phyloP scores from a whole-genome alignment of 2,329 filamentous ascomycete genomes.

The Sporothrix humicola region DNA sequence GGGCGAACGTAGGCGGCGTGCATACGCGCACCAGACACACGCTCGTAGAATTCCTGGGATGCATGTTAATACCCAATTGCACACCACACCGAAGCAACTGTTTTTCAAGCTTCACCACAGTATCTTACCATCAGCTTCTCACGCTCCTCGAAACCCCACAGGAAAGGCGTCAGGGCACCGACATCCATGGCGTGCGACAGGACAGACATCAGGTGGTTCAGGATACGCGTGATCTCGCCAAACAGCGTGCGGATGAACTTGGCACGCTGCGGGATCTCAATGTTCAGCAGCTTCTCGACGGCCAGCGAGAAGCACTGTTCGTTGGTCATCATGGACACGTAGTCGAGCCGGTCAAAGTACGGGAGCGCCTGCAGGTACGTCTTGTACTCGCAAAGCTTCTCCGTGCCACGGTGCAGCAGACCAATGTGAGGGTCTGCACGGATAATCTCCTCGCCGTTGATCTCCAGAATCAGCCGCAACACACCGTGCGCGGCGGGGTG shows the following conservation, averaged over 20 bases:
- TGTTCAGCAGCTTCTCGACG: slow-evolving; percentile 96
- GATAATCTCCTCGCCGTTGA: slow-evolving; percentile 97
- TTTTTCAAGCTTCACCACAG: no score
- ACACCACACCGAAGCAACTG: no score
- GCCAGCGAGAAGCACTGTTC: slow-evolving; percentile 96
- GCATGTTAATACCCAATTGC: no score
- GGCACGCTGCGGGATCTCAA: slow-evolving; percentile 92
- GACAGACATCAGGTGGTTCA: slow-evolving; percentile 98
- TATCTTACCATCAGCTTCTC: slow-evolving; percentile 95
- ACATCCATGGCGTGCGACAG: slow-evolving; percentile 99
- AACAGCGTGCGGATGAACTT: slow-evolving; percentile 98
- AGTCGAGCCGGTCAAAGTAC: slow-evolving; percentile 98
- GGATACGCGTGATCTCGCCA: slow-evolving; percentile 87
- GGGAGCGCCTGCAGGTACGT: slow-evolving; percentile 97
- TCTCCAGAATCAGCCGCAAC: slow-evolving; percentile 93
- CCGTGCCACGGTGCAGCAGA: slow-evolving; percentile 92
- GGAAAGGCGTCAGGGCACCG: slow-evolving; percentile 93
- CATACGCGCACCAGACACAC: slow-evolving; percentile 95
- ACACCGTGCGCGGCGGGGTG: slow-evolving; percentile 98
- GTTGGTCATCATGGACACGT: slow-evolving; percentile 99
- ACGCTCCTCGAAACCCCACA: slow-evolving; percentile 99
- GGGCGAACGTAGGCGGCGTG: slow-evolving; percentile 97
- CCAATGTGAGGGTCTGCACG: slow-evolving; percentile 97
- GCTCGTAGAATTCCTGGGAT: slow-evolving; percentile 95
- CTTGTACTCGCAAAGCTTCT: slow-evolving; percentile 99